These are phyloP conservation scores for Erysiphe pulchra DNA, from an alignment of 2,329 filamentous ascomycete species.

Conservation along the genomic window DNA sequence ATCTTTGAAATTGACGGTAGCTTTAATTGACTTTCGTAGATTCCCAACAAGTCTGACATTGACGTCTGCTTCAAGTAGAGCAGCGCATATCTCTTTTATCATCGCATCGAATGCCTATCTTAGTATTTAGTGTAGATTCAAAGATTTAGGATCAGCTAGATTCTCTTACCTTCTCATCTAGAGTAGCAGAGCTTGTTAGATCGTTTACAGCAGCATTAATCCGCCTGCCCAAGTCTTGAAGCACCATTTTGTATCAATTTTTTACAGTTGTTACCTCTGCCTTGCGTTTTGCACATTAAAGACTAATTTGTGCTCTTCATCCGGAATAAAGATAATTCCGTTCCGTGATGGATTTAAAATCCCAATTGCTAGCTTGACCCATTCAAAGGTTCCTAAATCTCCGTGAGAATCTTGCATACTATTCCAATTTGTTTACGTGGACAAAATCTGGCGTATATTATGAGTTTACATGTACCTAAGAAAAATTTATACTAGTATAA, in stretches of 20 bases:
- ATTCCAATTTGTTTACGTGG: no score
- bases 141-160: slow-evolving; percentile 3
- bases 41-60: slow-evolving; percentile 82
- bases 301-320: no score
- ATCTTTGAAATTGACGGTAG: slow-evolving; percentile 82
- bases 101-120: slow-evolving; percentile 76
- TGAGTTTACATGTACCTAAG: no score
- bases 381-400: no score
- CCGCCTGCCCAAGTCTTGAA: slow-evolving; percentile 94
- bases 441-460: no score
- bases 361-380: no score
- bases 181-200: slow-evolving; percentile 70
- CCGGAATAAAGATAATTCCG: no score
- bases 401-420: no score
- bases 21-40: slow-evolving; percentile 79
- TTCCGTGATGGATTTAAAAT: no score
- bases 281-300: no score
- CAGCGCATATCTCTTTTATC: slow-evolving; percentile 94
- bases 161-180: slow-evolving; percentile 65
- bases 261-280: no score
- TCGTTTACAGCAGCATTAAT: slow-evolving; percentile 93
- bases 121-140: neutral
- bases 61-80: slow-evolving; percentile 81
- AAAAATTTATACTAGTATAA: no score
- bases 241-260: slow-evolving; percentile 43